Conservation (phyloP, 306 rosid species). For the Gleditsia sinensis region DNA sequence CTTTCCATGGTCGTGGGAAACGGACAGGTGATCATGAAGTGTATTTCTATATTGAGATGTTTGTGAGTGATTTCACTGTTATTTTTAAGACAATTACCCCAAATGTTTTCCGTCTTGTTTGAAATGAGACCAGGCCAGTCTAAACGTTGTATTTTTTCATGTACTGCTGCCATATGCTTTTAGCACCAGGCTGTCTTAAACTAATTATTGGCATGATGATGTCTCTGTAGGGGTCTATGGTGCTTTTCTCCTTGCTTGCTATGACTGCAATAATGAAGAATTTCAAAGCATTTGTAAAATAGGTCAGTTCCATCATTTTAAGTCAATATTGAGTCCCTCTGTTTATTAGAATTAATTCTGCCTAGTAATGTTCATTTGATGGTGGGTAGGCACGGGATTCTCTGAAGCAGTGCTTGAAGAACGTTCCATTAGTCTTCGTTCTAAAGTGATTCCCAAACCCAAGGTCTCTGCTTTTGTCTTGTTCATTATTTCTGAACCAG, state of each 20-base stretch:
- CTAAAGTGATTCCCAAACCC: slow-evolving; percentile 77
- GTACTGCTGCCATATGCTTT: slow-evolving; percentile 26
- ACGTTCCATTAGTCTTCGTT: slow-evolving; percentile 74
- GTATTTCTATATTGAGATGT: slow-evolving; percentile 22
- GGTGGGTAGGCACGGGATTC: slow-evolving; percentile 79
- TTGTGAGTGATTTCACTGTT: not conserved
- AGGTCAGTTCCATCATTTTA: slow-evolving; percentile 56
- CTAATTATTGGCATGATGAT: slow-evolving; percentile 27
- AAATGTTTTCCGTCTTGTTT: not conserved
- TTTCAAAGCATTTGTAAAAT: slow-evolving; percentile 95
- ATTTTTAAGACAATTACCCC: not conserved
- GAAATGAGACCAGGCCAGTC: slow-evolving; percentile 5
- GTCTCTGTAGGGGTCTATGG: slow-evolving; percentile 84
- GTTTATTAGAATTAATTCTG: slow-evolving; percentile 26
- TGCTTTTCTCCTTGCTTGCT: slow-evolving; percentile 91
- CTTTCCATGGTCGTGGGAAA: slow-evolving; percentile 93
- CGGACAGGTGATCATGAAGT: slow-evolving; percentile 72
- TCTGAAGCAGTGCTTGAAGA: slow-evolving; percentile 72
- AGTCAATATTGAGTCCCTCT: slow-evolving; percentile 19
- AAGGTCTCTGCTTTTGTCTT: slow-evolving; percentile 55
- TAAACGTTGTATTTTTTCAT: slow-evolving; percentile 10
- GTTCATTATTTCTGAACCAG: slow-evolving; percentile 27
- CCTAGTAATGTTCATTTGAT: slow-evolving; percentile 29
- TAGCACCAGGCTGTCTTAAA: slow-evolving; percentile 25
- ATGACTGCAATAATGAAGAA: slow-evolving; percentile 73